These are phyloP conservation scores for Exophiala aquamarina DNA, from an alignment of 2,329 filamentous ascomycete species.

Conservation along the genomic window DNA sequence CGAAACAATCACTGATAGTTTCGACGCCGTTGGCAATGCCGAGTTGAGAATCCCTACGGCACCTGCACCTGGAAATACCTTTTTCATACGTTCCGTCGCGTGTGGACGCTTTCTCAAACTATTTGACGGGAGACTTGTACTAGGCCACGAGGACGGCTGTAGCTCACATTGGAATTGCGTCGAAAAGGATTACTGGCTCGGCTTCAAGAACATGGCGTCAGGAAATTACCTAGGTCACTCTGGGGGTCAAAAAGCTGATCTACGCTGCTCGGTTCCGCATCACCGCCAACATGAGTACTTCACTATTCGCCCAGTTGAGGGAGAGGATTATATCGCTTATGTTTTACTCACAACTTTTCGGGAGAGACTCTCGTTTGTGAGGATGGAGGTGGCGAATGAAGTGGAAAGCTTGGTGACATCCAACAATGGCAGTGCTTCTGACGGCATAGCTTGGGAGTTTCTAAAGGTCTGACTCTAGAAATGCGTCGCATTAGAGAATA, in stretches of 20 bases:
- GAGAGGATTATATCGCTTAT: background rate
- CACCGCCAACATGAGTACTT: slow-evolving; percentile 1
- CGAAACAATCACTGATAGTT: slow-evolving; percentile 4
- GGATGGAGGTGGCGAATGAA: slow-evolving; percentile 1
- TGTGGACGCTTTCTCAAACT: slow-evolving; percentile 9
- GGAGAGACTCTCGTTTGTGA: slow-evolving; percentile 4
- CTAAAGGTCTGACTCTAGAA: background rate
- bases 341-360: slow-evolving; percentile 2
- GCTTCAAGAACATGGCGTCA: slow-evolving; percentile 5
- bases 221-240: slow-evolving; percentile 3
- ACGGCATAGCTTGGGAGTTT: slow-evolving; percentile 7
- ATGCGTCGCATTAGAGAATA: background rate
- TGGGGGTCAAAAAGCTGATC: background rate
- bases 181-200: slow-evolving; percentile 5
- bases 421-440: slow-evolving; percentile 2
- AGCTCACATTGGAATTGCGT: slow-evolving; percentile 6
- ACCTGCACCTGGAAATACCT: slow-evolving; percentile 5
- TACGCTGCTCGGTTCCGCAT: background rate
- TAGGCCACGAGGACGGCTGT: slow-evolving; percentile 2
- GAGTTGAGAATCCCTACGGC: slow-evolving; percentile 3
- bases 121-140: slow-evolving; percentile 5
- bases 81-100: slow-evolving; percentile 6
- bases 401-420: slow-evolving; percentile 2
- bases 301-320: slow-evolving; percentile 1
- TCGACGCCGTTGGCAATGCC: slow-evolving; percentile 1